Conservation (phyloP, 306 rosid species). For the Astragalus glycyphyllos region DNA sequence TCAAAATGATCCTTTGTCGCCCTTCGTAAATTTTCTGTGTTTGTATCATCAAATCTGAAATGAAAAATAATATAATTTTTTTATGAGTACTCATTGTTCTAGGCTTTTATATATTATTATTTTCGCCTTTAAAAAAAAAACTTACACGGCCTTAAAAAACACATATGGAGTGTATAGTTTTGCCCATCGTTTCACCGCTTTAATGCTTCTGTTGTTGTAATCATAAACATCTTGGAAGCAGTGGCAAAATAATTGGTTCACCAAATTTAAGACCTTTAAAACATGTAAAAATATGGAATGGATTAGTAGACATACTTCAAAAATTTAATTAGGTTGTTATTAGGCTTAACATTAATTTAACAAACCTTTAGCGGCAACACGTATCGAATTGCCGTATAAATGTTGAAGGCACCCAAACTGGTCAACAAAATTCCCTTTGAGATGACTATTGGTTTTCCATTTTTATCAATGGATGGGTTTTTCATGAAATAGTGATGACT, state of each 20-base stretch:
- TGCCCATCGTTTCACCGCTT: constrained; percentile 9
- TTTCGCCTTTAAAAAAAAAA: not conserved
- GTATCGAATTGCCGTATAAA: constrained; percentile 32
- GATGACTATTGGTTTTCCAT: constrained; percentile 43
- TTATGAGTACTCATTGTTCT: not conserved
- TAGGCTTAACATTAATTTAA: not conserved
- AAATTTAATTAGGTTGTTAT: not conserved
- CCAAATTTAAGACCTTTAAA: constrained; percentile 44
- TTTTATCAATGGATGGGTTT: constrained; percentile 10
- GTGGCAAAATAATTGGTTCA: constrained; percentile 10
- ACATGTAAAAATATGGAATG: not conserved
- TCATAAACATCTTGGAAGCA: constrained; percentile 20
- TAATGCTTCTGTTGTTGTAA: not conserved
- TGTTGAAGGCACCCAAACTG: constrained; percentile 39
- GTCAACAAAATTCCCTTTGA: not conserved
- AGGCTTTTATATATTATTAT: too few species aligned
- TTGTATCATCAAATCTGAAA: constrained; percentile 55
- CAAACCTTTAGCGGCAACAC: constrained; percentile 51
- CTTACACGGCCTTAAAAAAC: constrained; percentile 49
- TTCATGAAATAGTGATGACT: constrained; percentile 28
- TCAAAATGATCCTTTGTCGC: not conserved
- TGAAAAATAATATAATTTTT: not conserved
- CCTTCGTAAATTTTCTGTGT: constrained; percentile 42
- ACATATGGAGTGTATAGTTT: constrained; percentile 47
- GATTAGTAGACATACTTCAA: not conserved